These are phyloP conservation scores for Solanum medicagineum DNA, from an alignment of 257 asterid genomes.

Conservation along the genomic window DNA sequence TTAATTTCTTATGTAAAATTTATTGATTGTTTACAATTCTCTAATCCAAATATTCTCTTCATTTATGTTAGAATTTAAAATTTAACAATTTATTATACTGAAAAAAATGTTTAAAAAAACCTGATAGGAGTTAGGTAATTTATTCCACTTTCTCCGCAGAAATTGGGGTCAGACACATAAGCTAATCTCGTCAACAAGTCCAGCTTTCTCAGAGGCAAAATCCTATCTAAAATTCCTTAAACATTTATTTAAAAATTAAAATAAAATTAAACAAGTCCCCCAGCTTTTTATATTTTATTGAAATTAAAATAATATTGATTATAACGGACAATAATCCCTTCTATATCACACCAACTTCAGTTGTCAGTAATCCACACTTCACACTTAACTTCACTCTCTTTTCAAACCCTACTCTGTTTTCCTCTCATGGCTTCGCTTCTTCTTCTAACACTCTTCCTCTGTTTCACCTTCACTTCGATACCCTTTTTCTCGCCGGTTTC, in stretches of 20 bases:
- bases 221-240: slow-evolving; percentile 9
- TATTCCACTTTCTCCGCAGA: slow-evolving; percentile 14
- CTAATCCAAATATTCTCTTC: neutral
- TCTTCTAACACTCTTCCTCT: slow-evolving; percentile 1
- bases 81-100: neutral
- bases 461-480: neutral
- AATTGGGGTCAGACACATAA: slow-evolving; percentile 23
- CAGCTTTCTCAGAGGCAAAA: slow-evolving; percentile 19
- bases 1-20: too few relatives aligned
- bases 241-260: neutral
- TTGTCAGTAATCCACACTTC: slow-evolving; percentile 1
- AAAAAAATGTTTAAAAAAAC: neutral
- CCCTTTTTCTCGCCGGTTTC: neutral
- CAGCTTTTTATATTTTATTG: neutral
- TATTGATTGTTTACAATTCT: too few relatives aligned
- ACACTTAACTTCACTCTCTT: slow-evolving; percentile 7
- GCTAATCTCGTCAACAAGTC: neutral
- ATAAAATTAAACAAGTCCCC: neutral
- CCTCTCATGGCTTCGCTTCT: slow-evolving; percentile 15
- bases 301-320: neutral
- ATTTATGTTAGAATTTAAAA: neutral
- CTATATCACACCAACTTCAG: slow-evolving; percentile 8
- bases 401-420: slow-evolving; percentile 1
- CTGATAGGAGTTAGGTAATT: neutral
- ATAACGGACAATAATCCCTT: slow-evolving; percentile 15